These are phyloP conservation scores for Chamaenerion angustifolium DNA, from an alignment of 345 rosid genomes.

Conservation along the genomic window DNA sequence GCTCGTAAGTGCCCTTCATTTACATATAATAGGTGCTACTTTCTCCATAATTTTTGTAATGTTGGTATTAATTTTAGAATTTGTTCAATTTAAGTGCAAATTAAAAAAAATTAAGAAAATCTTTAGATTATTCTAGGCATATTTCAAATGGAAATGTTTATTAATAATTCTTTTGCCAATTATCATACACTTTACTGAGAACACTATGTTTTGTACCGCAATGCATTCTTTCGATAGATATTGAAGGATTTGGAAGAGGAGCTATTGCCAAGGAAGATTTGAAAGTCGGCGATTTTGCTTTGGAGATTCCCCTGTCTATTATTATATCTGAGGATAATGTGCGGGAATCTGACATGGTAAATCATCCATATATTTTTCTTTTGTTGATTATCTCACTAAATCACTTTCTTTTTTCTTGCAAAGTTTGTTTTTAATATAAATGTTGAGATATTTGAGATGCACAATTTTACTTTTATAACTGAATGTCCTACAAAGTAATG, in stretches of 20 bases:
- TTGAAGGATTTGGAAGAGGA: constrained; percentile 74
- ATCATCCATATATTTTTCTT: not conserved
- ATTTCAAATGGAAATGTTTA: no score
- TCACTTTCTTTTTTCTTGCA: not conserved
- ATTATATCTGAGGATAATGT: constrained; percentile 61
- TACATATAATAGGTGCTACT: not conserved
- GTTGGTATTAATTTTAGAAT: no score
- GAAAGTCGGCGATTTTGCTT: constrained; percentile 62
- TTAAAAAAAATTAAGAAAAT: no score
- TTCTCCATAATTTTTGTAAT: no score
- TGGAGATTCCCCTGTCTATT: constrained; percentile 66
- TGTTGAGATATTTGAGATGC: not conserved
- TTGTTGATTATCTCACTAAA: not conserved
- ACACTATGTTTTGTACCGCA: not conserved
- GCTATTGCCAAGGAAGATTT: constrained; percentile 57
- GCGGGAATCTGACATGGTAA: constrained; percentile 51
- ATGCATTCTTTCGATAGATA: constrained; percentile 18
- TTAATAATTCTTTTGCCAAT: no score
- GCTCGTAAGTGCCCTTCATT: constrained; percentile 37
- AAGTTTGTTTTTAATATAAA: constrained; percentile 1
- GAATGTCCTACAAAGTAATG: no score
- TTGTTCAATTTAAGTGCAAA: no score
- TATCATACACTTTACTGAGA: not conserved
- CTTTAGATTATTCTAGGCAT: no score
- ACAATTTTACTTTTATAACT: no score